A percentile compares a stretch with the other conserved stretches of the same genome.
Evolutionary conservation across 2,329 filamentous ascomycete species (phyloP).

Genomic region (Pseudofabraea citricarpa): DNA sequence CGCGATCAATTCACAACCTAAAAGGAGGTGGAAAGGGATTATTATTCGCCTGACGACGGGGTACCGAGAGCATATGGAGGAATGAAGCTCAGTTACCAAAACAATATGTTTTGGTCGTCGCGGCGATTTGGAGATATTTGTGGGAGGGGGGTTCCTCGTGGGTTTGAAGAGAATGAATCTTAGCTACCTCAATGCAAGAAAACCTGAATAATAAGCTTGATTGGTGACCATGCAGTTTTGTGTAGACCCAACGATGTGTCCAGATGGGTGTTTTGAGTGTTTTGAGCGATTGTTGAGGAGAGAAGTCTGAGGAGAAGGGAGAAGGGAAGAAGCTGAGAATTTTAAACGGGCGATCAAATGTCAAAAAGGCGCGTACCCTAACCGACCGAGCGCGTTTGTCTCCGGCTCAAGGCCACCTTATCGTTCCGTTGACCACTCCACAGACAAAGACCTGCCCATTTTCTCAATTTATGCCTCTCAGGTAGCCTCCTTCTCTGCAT

Average conservation of each 20-base stretch:
- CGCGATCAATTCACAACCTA: constrained; percentile 56
- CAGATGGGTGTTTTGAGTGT: no score
- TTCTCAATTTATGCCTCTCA: not conserved
- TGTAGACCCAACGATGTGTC: no score
- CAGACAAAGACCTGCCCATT: not conserved
- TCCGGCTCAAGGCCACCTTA: not conserved
- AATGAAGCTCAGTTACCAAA: constrained; percentile 56
- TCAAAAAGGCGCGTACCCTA: not conserved
- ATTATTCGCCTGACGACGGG: constrained; percentile 77
- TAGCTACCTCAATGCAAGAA: not conserved
- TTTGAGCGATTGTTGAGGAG: no score
- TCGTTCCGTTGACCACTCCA: no score
- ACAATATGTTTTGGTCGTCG: constrained; percentile 26
- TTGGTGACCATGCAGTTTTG: no score
- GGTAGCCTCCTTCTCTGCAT: not conserved
- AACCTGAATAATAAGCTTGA: no score
- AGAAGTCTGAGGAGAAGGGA: no score
- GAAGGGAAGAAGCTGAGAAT: no score
- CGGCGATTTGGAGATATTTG: constrained; percentile 23
- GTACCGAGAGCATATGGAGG: constrained; percentile 76
- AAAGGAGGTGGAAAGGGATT: constrained; percentile 27
- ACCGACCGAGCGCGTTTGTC: not conserved
- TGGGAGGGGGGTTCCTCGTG: not conserved
- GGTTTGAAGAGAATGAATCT: not conserved
- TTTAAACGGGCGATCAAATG: no score